Base-by-base conservation (phyloP, 805 yeast species). In the Starmerella ratchasimensis region DNA sequence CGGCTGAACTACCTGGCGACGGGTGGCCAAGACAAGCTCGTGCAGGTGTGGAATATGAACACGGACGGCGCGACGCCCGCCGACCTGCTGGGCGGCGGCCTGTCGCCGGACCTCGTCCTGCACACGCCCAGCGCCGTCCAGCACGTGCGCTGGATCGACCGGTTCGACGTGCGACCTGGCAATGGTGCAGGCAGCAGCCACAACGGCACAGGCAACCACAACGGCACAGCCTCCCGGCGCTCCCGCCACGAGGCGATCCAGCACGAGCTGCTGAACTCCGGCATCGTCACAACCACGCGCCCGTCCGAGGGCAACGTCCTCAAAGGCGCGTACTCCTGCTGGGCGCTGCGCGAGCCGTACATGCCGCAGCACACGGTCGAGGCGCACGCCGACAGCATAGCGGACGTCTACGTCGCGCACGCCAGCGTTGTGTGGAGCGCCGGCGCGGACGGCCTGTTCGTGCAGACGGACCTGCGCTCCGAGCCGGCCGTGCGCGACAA, bases 21-120 rank as follows among this genome's bases (percentile, higher is more conserved):
- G 16, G 96, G 96, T 13, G 98, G 98, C 6, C 67, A 96, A 50
- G 98, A 90, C 58, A 77, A 79, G 37, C 76, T 75, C 47, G 64
- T 80, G 25, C 82, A 80, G 43, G 73, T 80, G 3, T 82, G 93
- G 88, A 77, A 71, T 50, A 61, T 73, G 68, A 53, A 56, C 9
- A 48, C 60, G 1, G 67, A 60, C 16, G 51, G 32, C 24, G 8
- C 34, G 15, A 11, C 37, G 2, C 39, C 28, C 20, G 26, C 37
- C 6, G 44, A 41, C 23, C 15, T 34, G 24, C 36, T 41, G 6
- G 38, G 44, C 15, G 54, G 68, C 10, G 50, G 42, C 39, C 66
- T 60, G 3, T 94, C 96, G 0, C 50, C 50, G 3, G 88, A 81
- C 24, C 69, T 70, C 46, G 75, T 75, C 11, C 68, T 88, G 11